A percentile compares a stretch with the other conserved stretches of the same genome.
These are phyloP conservation scores for Raphanus raphanistrum DNA, from an alignment of 345 rosid genomes.

Conservation along the genomic window DNA sequence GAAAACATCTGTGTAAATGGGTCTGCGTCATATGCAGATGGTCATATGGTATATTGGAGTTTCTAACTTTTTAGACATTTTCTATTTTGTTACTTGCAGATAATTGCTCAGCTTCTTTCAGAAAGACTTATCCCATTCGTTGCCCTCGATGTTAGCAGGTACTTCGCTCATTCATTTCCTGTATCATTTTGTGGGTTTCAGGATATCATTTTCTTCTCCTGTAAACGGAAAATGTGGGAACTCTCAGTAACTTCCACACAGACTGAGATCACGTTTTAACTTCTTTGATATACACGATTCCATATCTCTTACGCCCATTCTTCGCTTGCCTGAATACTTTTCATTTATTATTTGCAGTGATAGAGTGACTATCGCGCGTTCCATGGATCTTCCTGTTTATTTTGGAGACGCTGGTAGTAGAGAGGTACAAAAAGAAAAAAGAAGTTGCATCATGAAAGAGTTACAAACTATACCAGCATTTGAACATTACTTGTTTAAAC, in stretches of 20 bases:
- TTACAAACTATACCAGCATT: not conserved
- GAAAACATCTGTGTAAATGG: not conserved
- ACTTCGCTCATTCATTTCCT: conserved; percentile 28
- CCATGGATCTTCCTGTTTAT: conserved; percentile 94
- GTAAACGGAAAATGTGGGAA: not conserved
- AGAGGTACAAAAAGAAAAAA: conserved; percentile 58
- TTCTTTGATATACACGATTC: not conserved
- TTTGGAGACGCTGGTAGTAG: conserved; percentile 98
- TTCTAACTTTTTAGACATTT: not conserved
- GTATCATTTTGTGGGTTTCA: not conserved
- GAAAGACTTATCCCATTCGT: conserved; percentile 96
- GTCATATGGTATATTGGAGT: not conserved
- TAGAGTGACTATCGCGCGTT: conserved; percentile 91
- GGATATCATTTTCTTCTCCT: not conserved
- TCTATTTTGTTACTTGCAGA: conserved; percentile 52
- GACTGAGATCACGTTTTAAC: conserved; percentile 8
- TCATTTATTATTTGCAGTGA: conserved; percentile 58
- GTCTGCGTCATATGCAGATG: no score
- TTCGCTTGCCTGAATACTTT: conserved; percentile 1
- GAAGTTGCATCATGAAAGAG: not conserved
- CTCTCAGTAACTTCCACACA: not conserved
- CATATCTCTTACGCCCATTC: not conserved
- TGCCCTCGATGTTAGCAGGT: conserved; percentile 97
- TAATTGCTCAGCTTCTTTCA: conserved; percentile 98
- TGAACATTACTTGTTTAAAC: conserved; percentile 10